These are phyloP conservation scores for Paraglomus brasilianum DNA, from an alignment of 192 early-diverging fungal species.

Conservation along the genomic window DNA sequence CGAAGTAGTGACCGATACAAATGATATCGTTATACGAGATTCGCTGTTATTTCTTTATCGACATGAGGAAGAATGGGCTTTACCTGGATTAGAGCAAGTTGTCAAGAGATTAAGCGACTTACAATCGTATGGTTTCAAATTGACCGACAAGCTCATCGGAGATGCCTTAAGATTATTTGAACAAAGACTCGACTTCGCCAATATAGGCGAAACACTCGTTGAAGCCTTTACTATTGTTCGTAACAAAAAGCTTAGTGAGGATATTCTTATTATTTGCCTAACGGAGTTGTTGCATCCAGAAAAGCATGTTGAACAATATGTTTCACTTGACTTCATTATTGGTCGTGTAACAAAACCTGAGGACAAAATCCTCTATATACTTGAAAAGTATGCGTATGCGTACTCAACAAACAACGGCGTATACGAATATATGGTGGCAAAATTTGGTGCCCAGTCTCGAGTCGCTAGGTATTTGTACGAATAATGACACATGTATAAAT, in stretches of 20 bases:
- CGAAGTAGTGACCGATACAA: constrained; percentile 16
- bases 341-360: too few relatives aligned
- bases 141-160: neutral
- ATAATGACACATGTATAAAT: too few relatives aligned
- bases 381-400: too few relatives aligned
- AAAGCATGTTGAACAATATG: neutral
- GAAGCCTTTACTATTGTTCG: neutral
- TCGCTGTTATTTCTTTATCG: neutral
- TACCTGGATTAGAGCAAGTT: neutral
- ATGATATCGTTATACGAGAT: constrained; percentile 13
- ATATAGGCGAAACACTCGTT: neutral
- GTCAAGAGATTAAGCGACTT: neutral
- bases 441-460: too few relatives aligned
- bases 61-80: neutral
- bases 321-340: neutral
- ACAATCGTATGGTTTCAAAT: neutral
- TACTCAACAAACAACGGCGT: too few relatives aligned
- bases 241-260: neutral
- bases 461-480: too few relatives aligned
- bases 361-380: too few relatives aligned
- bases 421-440: too few relatives aligned
- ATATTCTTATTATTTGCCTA: neutral
- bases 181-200: neutral
- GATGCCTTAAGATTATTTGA: constrained; percentile 14
- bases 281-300: neutral